Evolutionary conservation across 805 yeast species (phyloP).

Genomic region (Candida mattraensis): DNA sequence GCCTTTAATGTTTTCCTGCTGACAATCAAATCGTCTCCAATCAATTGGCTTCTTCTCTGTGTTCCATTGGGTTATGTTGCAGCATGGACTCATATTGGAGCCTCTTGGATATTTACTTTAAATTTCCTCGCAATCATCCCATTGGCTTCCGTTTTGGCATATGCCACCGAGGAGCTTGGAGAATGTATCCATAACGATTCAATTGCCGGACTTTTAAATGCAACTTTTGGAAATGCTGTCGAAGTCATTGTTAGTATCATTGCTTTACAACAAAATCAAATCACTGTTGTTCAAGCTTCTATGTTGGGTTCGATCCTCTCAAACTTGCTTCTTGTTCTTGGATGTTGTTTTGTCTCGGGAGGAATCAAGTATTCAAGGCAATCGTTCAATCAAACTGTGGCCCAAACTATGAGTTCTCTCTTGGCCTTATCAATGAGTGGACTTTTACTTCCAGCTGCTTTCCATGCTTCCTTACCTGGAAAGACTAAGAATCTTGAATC

Average conservation of each 20-base stretch:
- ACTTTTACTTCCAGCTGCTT: conserved; percentile 92
- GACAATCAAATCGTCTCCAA: conserved; percentile 43
- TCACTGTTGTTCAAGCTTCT: conserved; percentile 93
- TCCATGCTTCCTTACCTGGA: conserved; percentile 72
- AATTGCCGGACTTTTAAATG: conserved; percentile 89
- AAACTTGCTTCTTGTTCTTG: conserved; percentile 83
- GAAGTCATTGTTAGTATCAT: conserved; percentile 93
- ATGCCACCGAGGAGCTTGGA: conserved; percentile 90
- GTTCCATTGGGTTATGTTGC: conserved; percentile 89
- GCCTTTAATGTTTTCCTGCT: conserved; percentile 9
- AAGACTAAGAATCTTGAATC: conserved; percentile 28
- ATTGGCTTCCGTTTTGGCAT: conserved; percentile 84
- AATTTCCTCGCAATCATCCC: conserved; percentile 93
- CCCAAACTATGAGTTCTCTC: conserved; percentile 95
- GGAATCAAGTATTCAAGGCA: conserved; percentile 87
- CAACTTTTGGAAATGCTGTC: conserved; percentile 97
- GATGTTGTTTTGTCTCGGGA: conserved; percentile 94
- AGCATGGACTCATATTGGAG: conserved; percentile 56
- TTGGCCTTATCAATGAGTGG: conserved; percentile 91
- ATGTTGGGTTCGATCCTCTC: conserved; percentile 95
- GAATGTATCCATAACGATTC: conserved; percentile 83
- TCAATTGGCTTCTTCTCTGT: conserved; percentile 73
- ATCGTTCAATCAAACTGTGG: conserved; percentile 91
- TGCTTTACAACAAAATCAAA: conserved; percentile 82
- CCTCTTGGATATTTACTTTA: conserved; percentile 59